These are phyloP conservation scores for Yamadazyma taylorii DNA, from an alignment of 1,139 yeast species.

Conservation along the genomic window DNA sequence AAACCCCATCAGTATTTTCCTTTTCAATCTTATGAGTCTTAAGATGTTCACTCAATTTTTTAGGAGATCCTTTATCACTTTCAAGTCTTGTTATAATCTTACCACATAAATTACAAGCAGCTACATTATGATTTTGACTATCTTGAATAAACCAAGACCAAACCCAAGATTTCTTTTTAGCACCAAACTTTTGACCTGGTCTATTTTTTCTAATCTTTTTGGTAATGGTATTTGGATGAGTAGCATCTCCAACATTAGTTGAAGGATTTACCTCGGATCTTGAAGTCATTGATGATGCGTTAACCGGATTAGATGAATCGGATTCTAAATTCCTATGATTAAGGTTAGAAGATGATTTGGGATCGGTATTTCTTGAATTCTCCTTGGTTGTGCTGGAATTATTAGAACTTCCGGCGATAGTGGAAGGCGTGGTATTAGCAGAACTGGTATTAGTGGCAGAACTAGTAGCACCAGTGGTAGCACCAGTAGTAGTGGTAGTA, in stretches of 20 bases:
- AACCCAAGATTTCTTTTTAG: conserved; percentile 61
- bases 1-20: conserved; percentile 40
- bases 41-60: conserved; percentile 57
- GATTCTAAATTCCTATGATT: too few species aligned
- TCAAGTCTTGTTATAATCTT: conserved; percentile 47
- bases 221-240: conserved; percentile 2
- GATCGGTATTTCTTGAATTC: too few species aligned
- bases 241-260: not conserved
- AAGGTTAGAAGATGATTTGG: too few species aligned
- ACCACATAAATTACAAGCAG: conserved; percentile 56
- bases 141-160: conserved; percentile 64
- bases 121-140: conserved; percentile 45
- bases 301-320: conserved; percentile 11
- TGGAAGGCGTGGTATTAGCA: too few species aligned
- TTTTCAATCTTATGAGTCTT: conserved; percentile 52
- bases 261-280: not conserved
- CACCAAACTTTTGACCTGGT: conserved; percentile 57
- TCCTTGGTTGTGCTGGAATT: too few species aligned
- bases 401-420: too few species aligned
- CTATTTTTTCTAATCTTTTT: conserved; percentile 36
- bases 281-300: conserved; percentile 4
- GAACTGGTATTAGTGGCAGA: too few species aligned
- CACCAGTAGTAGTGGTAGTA: too few species aligned
- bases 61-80: conserved; percentile 60
- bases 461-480: too few species aligned